Base-by-base conservation (phyloP, 2,329 filamentous ascomycete species). In the Fusarium kyushuense region DNA sequence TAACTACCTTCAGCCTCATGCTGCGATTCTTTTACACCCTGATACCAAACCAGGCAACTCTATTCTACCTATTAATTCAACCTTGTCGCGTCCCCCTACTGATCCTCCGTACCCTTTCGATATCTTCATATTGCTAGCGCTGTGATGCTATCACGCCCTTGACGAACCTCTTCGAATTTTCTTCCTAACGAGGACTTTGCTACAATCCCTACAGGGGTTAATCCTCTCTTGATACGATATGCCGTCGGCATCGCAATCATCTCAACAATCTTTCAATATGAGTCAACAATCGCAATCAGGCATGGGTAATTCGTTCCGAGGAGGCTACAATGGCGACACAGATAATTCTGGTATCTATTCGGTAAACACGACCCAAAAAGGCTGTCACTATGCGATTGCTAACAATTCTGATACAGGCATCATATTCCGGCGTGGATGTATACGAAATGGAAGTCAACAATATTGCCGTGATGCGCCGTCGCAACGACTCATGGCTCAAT, bases 361-460 rank as follows among this genome's bases (percentile, higher is more conserved):
- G 67, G 88, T 90, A 76, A 70, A 84, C 72, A 42, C 32, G 36
- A 47, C 17, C 47, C 33, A 19, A 19, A 35, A n/a, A 9, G 13
- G 6, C 27, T 11, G 52, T n/a, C 23, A n/a, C 45, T 36, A 19
- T 47, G 57, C 38, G 53, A 61, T 69, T 36, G 57, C 71, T 71
- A 62, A 75, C 65, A 41, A 40, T 59, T 13, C 52, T 32, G 10
- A 21, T 56, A 13, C 69, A 88, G 86, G 95, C 95, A 63, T 92
- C 96, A 40, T 98, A 98, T 79, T 98, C 95, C 10, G 94, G 94
- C 71, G 93, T 98, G 45, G 91, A 95, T 64, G 96, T 99, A 17
- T 99, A 98, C 82, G 96, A 99, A 80, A 97, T 98, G 94, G 94
- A 97, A 78, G 92, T 98, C 64, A 96, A 97, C 77, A 89, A 88